Percentiles rank a stretch among this genome's conserved stretches.
Evolutionary conservation across 1,139 yeast genomes (phyloP).

Genomic region (Yamadazyma triangularis): DNA sequence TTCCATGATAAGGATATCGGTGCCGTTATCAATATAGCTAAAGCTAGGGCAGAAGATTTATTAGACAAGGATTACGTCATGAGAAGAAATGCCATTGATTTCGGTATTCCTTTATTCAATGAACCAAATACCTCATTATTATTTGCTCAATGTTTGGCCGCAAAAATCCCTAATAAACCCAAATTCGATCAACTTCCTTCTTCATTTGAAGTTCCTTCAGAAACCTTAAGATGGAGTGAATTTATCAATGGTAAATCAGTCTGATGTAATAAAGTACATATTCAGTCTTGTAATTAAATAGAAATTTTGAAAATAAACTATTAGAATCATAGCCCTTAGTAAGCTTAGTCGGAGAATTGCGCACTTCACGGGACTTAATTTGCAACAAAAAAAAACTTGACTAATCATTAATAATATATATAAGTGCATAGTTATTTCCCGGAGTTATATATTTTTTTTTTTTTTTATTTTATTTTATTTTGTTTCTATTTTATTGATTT

Average conservation of each 20-base stretch:
- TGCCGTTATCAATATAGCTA: conserved; percentile 89
- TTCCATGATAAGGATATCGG: conserved; percentile 82
- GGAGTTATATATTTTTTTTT: too few species aligned
- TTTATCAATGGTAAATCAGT: conserved; percentile 91
- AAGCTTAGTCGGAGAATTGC: too few species aligned
- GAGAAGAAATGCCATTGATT: conserved; percentile 99
- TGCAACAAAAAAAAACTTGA: too few species aligned
- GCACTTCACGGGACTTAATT: too few species aligned
- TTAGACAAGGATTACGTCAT: conserved; percentile 90
- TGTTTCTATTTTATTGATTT: too few species aligned
- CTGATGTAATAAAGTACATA: too few species aligned
- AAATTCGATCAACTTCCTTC: conserved; percentile 36
- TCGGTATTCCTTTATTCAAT: conserved; percentile 92
- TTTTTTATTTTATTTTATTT: too few species aligned
- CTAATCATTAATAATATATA: too few species aligned
- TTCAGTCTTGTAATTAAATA: too few species aligned
- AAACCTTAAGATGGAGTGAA: conserved; percentile 95
- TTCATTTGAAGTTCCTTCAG: conserved; percentile 65
- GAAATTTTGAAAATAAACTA: too few species aligned
- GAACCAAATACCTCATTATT: conserved; percentile 90
- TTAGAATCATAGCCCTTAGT: too few species aligned
- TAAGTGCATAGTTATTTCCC: too few species aligned
- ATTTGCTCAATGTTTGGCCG: conserved; percentile 79
- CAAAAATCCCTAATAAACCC: conserved; percentile 58
- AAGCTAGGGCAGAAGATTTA: conserved; percentile 78